Conservation (phyloP, 805 yeast species). For the Metschnikowia lochheadii region DNA sequence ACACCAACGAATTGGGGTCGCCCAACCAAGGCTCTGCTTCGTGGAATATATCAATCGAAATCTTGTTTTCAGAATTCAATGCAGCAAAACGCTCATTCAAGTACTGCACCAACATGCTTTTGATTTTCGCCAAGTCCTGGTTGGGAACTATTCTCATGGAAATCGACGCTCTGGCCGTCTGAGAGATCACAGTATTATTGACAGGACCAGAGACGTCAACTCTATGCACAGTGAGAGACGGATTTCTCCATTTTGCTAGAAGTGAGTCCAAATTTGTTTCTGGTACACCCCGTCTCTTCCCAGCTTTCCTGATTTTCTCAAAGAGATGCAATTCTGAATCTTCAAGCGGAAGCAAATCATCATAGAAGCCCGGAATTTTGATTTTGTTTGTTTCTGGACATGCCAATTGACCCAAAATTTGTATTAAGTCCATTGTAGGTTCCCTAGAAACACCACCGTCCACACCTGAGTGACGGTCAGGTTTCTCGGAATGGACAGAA, state of each 20-base stretch:
- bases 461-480: constrained; percentile 94
- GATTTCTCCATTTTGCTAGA: constrained; percentile 82
- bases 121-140: constrained; percentile 63
- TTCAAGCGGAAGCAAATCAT: constrained; percentile 56
- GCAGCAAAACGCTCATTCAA: constrained; percentile 44
- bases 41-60: constrained; percentile 60
- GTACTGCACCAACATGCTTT: constrained; percentile 44
- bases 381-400: constrained; percentile 36
- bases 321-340: constrained; percentile 58
- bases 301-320: constrained; percentile 47
- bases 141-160: constrained; percentile 89
- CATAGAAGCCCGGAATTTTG: constrained; percentile 70
- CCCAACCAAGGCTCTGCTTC: constrained; percentile 98
- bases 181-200: constrained; percentile 86
- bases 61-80: constrained; percentile 57
- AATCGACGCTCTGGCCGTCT: constrained; percentile 66
- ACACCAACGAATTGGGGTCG: constrained; percentile 72
- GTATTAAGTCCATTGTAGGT: constrained; percentile 83
- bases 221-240: constrained; percentile 83
- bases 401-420: constrained; percentile 61
- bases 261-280: constrained; percentile 43
- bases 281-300: constrained; percentile 30
- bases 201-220: constrained; percentile 86
- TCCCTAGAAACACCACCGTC: constrained; percentile 90
- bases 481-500: constrained; percentile 63